Evolutionary conservation across 768 basidiomycete genomes (phyloP).

Genomic region (Termitomyces heimii): DNA sequence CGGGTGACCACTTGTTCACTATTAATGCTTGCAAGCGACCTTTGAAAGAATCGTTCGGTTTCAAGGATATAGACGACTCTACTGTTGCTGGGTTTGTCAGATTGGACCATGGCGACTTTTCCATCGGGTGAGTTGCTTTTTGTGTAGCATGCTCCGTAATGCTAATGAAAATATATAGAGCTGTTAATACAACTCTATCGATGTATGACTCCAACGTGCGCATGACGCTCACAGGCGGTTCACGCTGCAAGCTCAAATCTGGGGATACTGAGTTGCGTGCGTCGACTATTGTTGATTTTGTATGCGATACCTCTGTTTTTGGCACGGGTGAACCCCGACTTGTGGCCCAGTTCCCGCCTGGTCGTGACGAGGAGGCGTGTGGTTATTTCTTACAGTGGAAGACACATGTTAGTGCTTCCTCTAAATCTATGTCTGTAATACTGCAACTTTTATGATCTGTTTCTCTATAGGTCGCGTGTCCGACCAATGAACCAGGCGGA

Average conservation of each 20-base stretch:
- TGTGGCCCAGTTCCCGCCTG: slow-evolving; percentile 62
- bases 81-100: slow-evolving; percentile 61
- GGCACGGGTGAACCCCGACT: slow-evolving; percentile 49
- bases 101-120: slow-evolving; percentile 60
- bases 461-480: slow-evolving; percentile 57
- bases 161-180: slow-evolving; percentile 24
- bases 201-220: slow-evolving; percentile 48
- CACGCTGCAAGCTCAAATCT: slow-evolving; percentile 47
- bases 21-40: slow-evolving; percentile 64
- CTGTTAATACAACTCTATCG: slow-evolving; percentile 58
- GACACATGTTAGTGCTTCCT: slow-evolving; percentile 53
- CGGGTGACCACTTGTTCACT: slow-evolving; percentile 38
- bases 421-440: not conserved
- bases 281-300: slow-evolving; percentile 68
- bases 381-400: slow-evolving; percentile 82
- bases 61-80: slow-evolving; percentile 42
- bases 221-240: slow-evolving; percentile 56
- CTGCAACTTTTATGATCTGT: not conserved
- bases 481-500: slow-evolving; percentile 51
- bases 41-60: slow-evolving; percentile 50
- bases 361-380: slow-evolving; percentile 60
- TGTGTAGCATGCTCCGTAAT: not conserved
- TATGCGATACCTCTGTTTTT: slow-evolving; percentile 65
- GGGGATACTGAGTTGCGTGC: slow-evolving; percentile 36
- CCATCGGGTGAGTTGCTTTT: slow-evolving; percentile 51